Evolutionary conservation across 1,284 basidiomycete species (phyloP).

Genomic region (Boletus holoroseus): DNA sequence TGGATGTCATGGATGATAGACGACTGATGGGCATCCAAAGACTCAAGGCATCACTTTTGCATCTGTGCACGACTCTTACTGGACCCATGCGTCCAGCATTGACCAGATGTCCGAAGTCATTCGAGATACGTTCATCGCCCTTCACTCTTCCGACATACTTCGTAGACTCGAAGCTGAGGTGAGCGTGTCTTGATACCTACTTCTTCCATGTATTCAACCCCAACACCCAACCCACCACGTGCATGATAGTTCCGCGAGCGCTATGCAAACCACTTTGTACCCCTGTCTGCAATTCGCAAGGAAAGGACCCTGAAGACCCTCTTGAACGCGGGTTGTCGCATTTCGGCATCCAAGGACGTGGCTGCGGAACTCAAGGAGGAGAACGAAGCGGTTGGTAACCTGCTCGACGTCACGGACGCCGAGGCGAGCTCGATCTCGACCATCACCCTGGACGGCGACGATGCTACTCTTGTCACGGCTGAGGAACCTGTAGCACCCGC

Average conservation of each 20-base stretch:
- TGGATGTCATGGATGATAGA: neutral
- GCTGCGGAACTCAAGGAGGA: slow-evolving; percentile 35
- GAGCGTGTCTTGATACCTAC: slow-evolving; percentile 8
- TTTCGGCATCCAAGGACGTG: slow-evolving; percentile 40
- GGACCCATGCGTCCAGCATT: slow-evolving; percentile 90
- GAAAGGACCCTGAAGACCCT: slow-evolving; percentile 38
- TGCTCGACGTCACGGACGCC: slow-evolving; percentile 26
- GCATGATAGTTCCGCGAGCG: slow-evolving; percentile 64
- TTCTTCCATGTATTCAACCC: neutral
- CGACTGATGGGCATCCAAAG: slow-evolving; percentile 34
- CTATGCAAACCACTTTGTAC: slow-evolving; percentile 73
- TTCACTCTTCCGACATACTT: slow-evolving; percentile 87
- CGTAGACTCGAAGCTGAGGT: slow-evolving; percentile 57
- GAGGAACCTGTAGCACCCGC: slow-evolving; percentile 19
- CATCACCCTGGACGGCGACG: slow-evolving; percentile 12
- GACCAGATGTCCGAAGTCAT: slow-evolving; percentile 89
- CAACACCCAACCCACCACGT: neutral
- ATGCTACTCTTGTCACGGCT: neutral
- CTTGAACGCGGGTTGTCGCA: slow-evolving; percentile 38
- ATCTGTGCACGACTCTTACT: slow-evolving; percentile 98
- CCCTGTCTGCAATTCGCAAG: slow-evolving; percentile 49
- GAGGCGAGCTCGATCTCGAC: slow-evolving; percentile 27
- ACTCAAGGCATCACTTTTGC: slow-evolving; percentile 78
- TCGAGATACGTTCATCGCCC: slow-evolving; percentile 88
- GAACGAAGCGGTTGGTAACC: slow-evolving; percentile 25